These are phyloP conservation scores for Rhytidhysteron rufulum DNA, from an alignment of 2,329 filamentous ascomycete genomes.

Conservation along the genomic window DNA sequence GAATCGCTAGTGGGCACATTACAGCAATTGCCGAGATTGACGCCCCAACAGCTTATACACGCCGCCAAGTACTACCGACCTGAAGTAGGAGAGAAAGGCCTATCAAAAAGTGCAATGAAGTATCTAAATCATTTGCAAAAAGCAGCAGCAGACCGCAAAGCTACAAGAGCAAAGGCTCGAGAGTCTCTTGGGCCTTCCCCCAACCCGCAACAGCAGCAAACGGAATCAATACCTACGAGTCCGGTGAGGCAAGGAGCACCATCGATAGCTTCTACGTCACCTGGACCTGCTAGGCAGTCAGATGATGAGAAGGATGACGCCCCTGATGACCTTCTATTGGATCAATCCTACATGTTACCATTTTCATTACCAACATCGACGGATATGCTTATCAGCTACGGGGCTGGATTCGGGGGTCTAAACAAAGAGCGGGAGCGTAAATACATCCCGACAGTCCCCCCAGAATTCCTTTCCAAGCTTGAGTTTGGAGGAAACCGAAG, in stretches of 20 bases:
- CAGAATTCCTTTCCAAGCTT: slow-evolving; percentile 86
- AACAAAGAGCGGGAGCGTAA: slow-evolving; percentile 90
- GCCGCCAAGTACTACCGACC: slow-evolving; percentile 88
- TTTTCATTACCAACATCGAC: slow-evolving; percentile 95
- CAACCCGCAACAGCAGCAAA: slow-evolving; percentile 36
- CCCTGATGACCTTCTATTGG: slow-evolving; percentile 73
- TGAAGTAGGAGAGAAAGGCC: slow-evolving; percentile 89
- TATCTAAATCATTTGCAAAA: slow-evolving; percentile 78
- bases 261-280: slow-evolving; percentile 22
- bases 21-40: slow-evolving; percentile 80
- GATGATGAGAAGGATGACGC: slow-evolving; percentile 62
- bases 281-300: slow-evolving; percentile 28
- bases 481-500: slow-evolving; percentile 53
- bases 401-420: slow-evolving; percentile 87
- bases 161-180: slow-evolving; percentile 15
- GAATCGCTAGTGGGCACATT: slow-evolving; percentile 85
- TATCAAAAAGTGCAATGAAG: slow-evolving; percentile 84
- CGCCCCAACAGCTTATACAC: slow-evolving; percentile 84
- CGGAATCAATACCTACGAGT: slow-evolving; percentile 26
- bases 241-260: slow-evolving; percentile 25
- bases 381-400: slow-evolving; percentile 95
- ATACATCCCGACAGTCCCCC: slow-evolving; percentile 92
- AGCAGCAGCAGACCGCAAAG: slow-evolving; percentile 56
- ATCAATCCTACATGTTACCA: slow-evolving; percentile 87
- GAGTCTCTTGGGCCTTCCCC: slow-evolving; percentile 15